These are phyloP conservation scores for Wolfiporia cocos DNA, from an alignment of 1,284 basidiomycete species.

Conservation along the genomic window DNA sequence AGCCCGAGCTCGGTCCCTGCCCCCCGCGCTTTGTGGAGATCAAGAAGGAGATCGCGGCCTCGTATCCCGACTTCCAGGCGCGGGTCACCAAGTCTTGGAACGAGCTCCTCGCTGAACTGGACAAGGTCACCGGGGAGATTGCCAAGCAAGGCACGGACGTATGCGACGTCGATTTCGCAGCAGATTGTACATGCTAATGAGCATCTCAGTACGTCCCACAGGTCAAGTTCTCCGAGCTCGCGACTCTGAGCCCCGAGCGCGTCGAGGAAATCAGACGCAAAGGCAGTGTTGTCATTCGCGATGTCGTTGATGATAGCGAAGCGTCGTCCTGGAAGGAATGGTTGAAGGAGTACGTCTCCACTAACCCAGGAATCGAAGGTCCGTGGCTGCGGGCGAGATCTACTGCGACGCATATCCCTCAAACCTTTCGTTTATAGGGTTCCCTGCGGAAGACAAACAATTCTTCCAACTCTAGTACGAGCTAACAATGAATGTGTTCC, in stretches of 20 bases:
- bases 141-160: conserved; percentile 44
- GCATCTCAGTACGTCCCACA: conserved; percentile 47
- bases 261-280: conserved; percentile 45
- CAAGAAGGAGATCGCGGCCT: conserved; percentile 48
- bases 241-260: conserved; percentile 38
- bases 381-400: too few relatives aligned
- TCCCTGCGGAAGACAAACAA: conserved; percentile 56
- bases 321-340: conserved; percentile 51
- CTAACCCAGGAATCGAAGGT: conserved; percentile 53
- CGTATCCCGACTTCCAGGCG: conserved; percentile 45
- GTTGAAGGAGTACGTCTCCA: conserved; percentile 49
- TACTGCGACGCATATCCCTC: too few relatives aligned
- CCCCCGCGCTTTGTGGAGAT: conserved; percentile 44
- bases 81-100: conserved; percentile 48
- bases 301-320: conserved; percentile 51
- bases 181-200: neutral
- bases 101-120: conserved; percentile 47
- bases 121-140: conserved; percentile 37
- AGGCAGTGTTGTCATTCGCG: conserved; percentile 57
- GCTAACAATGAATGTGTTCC: neutral
- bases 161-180: conserved; percentile 11
- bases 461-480: conserved; percentile 68
- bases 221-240: conserved; percentile 50
- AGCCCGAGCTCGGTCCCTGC: conserved; percentile 23
- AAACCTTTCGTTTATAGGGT: too few relatives aligned